These are phyloP conservation scores for Austropuccinia psidii DNA, from an alignment of 1,284 basidiomycete genomes.

Conservation along the genomic window DNA sequence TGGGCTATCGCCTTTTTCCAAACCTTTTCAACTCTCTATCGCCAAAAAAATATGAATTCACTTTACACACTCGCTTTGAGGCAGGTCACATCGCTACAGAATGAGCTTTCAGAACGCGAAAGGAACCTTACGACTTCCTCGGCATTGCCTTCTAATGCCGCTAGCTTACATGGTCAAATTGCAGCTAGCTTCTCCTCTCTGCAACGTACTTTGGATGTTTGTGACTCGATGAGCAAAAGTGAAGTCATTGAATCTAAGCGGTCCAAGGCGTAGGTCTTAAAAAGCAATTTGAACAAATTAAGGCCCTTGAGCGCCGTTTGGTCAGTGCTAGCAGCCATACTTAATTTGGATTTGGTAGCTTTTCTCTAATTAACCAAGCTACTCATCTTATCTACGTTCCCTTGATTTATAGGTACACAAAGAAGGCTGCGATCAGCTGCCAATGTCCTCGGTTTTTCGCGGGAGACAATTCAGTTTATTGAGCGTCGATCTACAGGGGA, in stretches of 20 bases:
- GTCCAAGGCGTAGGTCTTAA: constrained; percentile 66
- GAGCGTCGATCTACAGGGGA: constrained; percentile 69
- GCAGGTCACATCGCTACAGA: constrained; percentile 77
- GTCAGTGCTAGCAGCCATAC: constrained; percentile 39
- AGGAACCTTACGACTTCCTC: constrained; percentile 27
- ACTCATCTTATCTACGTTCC: too few relatives aligned
- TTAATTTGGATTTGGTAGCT: too few relatives aligned
- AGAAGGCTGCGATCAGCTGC: constrained; percentile 72
- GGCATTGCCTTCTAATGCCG: constrained; percentile 30
- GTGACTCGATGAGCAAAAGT: constrained; percentile 85
- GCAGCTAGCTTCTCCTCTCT: constrained; percentile 85
- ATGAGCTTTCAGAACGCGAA: constrained; percentile 57
- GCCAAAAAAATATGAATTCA: constrained; percentile 52
- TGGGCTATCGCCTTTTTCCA: too few relatives aligned
- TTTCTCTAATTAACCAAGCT: too few relatives aligned
- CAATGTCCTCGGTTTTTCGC: constrained; percentile 81
- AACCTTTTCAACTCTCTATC: too few relatives aligned
- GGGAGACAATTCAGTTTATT: constrained; percentile 90
- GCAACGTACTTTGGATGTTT: constrained; percentile 85
- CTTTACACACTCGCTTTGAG: constrained; percentile 85
- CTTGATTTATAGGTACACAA: constrained; percentile 64
- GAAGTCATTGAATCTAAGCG: constrained; percentile 89
- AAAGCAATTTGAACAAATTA: constrained; percentile 50
- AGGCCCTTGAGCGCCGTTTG: constrained; percentile 46
- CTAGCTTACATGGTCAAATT: constrained; percentile 62